Evolutionary conservation across 345 rosid genomes (phyloP).

Genomic region (Alliaria petiolata): DNA sequence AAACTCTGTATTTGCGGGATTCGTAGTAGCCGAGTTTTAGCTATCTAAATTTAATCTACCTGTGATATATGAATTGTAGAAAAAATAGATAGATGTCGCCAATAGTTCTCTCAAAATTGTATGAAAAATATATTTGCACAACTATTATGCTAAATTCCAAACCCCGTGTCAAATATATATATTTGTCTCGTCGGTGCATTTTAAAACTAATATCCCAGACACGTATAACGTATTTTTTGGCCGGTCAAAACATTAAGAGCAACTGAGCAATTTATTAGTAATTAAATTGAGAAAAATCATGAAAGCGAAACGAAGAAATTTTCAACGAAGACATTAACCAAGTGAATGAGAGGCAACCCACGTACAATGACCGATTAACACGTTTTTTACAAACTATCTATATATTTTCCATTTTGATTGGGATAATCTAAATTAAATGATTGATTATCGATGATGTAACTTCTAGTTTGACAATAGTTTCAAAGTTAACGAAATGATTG

Average conservation of each 20-base stretch:
- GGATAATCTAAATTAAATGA: constrained; percentile 28
- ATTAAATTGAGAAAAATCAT: constrained; percentile 6
- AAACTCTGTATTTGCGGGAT: neutral
- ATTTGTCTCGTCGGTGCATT: constrained; percentile 27
- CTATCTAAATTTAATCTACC: neutral
- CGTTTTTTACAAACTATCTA: constrained; percentile 25
- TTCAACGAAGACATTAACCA: constrained; percentile 24
- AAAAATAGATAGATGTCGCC: neutral
- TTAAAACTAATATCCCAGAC: constrained; percentile 9
- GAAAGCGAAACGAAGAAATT: constrained; percentile 14
- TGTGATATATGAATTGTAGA: neutral
- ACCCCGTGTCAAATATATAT: neutral
- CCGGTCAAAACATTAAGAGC: constrained; percentile 25
- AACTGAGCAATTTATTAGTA: constrained; percentile 2
- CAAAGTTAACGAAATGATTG: constrained; percentile 13
- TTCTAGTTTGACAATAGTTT: constrained; percentile 6
- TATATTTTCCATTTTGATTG: neutral
- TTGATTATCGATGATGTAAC: constrained; percentile 14
- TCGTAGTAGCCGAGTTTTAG: neutral
- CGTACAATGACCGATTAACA: constrained; percentile 33
- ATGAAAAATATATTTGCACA: neutral
- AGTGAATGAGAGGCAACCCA: constrained; percentile 31
- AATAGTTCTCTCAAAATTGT: neutral
- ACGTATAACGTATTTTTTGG: constrained; percentile 14
- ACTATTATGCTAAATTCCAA: constrained; percentile 2